phyloP scores from a whole-genome alignment of 108 stramenopile genomes.

The Mayamaea pseudoterrestris region DNA sequence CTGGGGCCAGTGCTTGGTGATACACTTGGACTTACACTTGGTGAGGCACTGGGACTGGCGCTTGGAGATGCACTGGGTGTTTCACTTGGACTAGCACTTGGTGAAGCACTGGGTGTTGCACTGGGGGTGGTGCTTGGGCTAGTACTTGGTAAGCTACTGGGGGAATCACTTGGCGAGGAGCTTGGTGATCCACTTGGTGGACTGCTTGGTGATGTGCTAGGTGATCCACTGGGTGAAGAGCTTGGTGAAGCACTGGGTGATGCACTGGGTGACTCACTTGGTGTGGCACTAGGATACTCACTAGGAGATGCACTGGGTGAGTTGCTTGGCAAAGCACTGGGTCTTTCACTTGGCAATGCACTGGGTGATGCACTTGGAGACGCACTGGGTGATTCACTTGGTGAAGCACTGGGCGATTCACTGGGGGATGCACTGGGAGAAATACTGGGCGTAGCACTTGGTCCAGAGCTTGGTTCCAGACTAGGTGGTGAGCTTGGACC shows the following conservation, averaged over 20 bases:
- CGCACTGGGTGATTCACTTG: not conserved
- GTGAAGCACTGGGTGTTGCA: not conserved
- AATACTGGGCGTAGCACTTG: not conserved
- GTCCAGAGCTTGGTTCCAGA: not conserved
- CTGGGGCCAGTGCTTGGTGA: too few relatives aligned
- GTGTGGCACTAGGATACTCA: not conserved
- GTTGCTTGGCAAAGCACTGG: not conserved
- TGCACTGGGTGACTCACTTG: not conserved
- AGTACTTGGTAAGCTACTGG: not conserved
- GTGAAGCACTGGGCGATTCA: not conserved
- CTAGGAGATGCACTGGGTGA: not conserved
- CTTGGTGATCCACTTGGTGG: not conserved
- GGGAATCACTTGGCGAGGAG: not conserved
- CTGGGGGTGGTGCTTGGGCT: not conserved
- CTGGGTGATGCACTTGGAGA: not conserved
- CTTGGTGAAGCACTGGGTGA: not conserved
- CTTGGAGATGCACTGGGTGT: too few relatives aligned
- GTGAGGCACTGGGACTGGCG: too few relatives aligned
- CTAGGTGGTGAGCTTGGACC: slow-evolving; percentile 1
- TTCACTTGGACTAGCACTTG: too few relatives aligned
- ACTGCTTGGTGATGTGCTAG: not conserved
- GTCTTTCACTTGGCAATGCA: not conserved
- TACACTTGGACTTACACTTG: too few relatives aligned
- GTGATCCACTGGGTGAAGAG: not conserved
- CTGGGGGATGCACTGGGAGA: not conserved